Evolutionary conservation across 2,329 filamentous ascomycete genomes (phyloP).

Genomic region (Neurospora sp.): DNA sequence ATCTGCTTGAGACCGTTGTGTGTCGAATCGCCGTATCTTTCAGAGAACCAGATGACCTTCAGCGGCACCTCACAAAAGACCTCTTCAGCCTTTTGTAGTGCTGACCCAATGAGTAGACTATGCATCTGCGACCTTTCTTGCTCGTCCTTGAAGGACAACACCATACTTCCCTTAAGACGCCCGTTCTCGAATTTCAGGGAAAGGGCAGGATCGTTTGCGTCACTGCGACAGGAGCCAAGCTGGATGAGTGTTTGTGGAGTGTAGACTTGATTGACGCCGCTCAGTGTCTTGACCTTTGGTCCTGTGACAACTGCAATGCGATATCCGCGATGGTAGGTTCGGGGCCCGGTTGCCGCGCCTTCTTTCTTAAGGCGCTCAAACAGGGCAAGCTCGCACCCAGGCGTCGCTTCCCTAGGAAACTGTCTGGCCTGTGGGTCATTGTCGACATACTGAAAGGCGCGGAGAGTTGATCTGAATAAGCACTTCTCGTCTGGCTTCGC

Average conservation of each 20-base stretch:
- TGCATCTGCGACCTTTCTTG: conserved; percentile 63
- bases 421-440: conserved; percentile 54
- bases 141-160: conserved; percentile 67
- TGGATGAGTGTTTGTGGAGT: conserved; percentile 57
- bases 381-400: conserved; percentile 60
- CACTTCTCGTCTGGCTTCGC: conserved; percentile 59
- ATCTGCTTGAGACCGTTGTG: conserved; percentile 36
- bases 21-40: conserved; percentile 38
- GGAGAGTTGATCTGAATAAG: conserved; percentile 59
- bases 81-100: conserved; percentile 56
- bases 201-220: conserved; percentile 58
- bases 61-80: conserved; percentile 62
- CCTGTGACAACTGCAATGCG: conserved; percentile 70
- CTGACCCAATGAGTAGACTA: conserved; percentile 61
- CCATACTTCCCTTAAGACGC: conserved; percentile 57
- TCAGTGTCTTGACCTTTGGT: conserved; percentile 65
- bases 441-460: conserved; percentile 74
- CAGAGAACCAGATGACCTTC: conserved; percentile 51
- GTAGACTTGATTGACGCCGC: conserved; percentile 62
- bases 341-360: conserved; percentile 60
- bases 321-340: conserved; percentile 68
- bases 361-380: conserved; percentile 64
- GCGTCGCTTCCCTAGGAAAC: conserved; percentile 67
- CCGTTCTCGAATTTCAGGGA: conserved; percentile 61
- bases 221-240: conserved; percentile 66